Base-by-base conservation (phyloP, 1,284 basidiomycete genomes). In the Cerrena zonata region DNA sequence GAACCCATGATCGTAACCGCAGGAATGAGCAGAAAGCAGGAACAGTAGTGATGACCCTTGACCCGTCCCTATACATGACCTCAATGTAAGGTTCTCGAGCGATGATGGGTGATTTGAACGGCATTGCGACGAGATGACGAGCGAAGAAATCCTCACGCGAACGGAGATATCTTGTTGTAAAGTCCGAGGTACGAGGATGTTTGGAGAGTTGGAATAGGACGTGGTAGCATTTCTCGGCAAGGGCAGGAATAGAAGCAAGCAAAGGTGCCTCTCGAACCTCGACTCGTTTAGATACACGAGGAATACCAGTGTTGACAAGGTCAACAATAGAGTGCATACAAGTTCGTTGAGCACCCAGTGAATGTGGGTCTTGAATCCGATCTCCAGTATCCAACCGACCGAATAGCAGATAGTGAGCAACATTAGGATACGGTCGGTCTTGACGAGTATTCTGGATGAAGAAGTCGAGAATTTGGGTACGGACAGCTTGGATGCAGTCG, bases 351-450 rank as follows among this genome's bases (percentile, higher is more conserved):
- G 85, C 78, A 30, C 84, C 81, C 1, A 89, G 74, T 1, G 88
- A 85, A 56, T 84, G 80, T 0, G 87, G 86, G 61, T 89, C 87
- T 61, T 88, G 82, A 40, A 90, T 83, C 53, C 77, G 78, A 54
- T 77, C 74, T 43, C 80, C 74, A 41, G 68, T 68, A 34, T 72
- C 71, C 40, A 70, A 68, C 2, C 75, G 68, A 1, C 86, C 89
- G 63, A 94, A 91, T 4, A 99, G 78, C 7, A 99, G 72, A 66
- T 93, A 89, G 70, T 98, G 93, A 0, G 89, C 89, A 30, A 97
- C 65, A 60, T 95, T 97, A 13, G 94, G 92, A 52, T 85, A 90
- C 0, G 83, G 68, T 10, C 78, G 69, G 41, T 75, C 76, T 0
- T 69, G 65, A n/a, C 79, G 70, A 0, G 94, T 94, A 55, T 89